Conservation (phyloP, 208 protist species). For the Crithidia brevicula region DNA sequence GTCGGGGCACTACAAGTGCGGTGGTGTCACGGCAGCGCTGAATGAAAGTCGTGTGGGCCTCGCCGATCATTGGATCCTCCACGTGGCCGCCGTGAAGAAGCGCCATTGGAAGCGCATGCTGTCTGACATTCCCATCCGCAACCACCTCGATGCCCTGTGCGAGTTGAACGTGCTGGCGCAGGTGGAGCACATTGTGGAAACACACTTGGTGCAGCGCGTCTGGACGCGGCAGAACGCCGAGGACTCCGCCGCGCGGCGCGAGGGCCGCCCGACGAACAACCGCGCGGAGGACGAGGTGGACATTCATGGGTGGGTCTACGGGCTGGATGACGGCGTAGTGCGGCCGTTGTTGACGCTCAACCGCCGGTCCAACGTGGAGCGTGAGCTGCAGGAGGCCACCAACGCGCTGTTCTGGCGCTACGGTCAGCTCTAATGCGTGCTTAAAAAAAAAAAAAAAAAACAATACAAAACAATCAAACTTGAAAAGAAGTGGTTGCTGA, state of each 20-base stretch:
- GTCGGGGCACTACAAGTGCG: constrained; percentile 94
- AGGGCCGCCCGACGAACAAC: constrained; percentile 34
- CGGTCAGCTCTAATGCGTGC: constrained; percentile 44
- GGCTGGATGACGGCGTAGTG: constrained; percentile 62
- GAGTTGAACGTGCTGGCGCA: constrained; percentile 81
- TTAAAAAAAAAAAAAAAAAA: constrained; percentile 4
- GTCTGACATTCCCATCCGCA: constrained; percentile 39
- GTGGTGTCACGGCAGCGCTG: constrained; percentile 86
- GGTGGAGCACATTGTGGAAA: constrained; percentile 68
- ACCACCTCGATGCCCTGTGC: constrained; percentile 65
- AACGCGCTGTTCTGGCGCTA: constrained; percentile 77
- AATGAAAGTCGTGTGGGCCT: constrained; percentile 62
- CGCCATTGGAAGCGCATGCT: constrained; percentile 70
- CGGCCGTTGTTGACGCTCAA: constrained; percentile 69
- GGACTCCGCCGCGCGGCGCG: constrained; percentile 39
- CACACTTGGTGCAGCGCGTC: constrained; percentile 56
- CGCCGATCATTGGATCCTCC: constrained; percentile 82
- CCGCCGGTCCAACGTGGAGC: constrained; percentile 49
- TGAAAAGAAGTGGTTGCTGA: no score
- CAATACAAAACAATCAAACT: no score
- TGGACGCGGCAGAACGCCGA: constrained; percentile 61
- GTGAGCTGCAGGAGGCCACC: constrained; percentile 48
- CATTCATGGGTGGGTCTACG: constrained; percentile 84
- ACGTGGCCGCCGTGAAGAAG: constrained; percentile 70
- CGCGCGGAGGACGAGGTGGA: constrained; percentile 47